Conservation (phyloP, 495 filamentous ascomycete species). For the Glonium stellatum region DNA sequence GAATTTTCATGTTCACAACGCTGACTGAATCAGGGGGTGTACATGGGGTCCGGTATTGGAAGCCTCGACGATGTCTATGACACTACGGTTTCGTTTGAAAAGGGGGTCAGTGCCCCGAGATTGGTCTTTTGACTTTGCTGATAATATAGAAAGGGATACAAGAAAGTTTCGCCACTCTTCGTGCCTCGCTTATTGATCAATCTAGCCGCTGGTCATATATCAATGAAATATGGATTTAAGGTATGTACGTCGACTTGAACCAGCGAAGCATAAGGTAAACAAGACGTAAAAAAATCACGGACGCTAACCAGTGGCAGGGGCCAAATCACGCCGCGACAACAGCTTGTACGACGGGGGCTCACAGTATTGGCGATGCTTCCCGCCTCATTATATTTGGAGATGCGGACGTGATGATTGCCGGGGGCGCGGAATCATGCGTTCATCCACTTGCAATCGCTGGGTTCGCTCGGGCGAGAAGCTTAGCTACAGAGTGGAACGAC, state of each 20-base stretch:
- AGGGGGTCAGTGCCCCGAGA: slow-evolving; percentile 47
- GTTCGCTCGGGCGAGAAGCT: slow-evolving; percentile 78
- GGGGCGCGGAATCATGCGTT: slow-evolving; percentile 90
- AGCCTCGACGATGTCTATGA: slow-evolving; percentile 84
- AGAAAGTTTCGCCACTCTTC: slow-evolving; percentile 86
- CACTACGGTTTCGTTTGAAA: slow-evolving; percentile 68
- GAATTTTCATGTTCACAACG: background rate
- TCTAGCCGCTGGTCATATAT: slow-evolving; percentile 86
- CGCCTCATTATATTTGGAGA: slow-evolving; percentile 86
- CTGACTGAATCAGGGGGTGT: slow-evolving; percentile 57
- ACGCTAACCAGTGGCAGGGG: slow-evolving; percentile 43
- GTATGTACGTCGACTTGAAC: slow-evolving; percentile 29
- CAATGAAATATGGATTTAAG: slow-evolving; percentile 85
- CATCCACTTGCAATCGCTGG: slow-evolving; percentile 89
- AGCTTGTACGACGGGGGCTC: slow-evolving; percentile 90
- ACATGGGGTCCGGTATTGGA: slow-evolving; percentile 92
- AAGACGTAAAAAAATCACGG: no score
- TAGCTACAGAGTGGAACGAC: slow-evolving; percentile 74
- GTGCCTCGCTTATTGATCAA: slow-evolving; percentile 91
- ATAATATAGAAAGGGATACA: slow-evolving; percentile 58
- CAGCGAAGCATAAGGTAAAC: no score
- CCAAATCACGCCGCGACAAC: slow-evolving; percentile 89
- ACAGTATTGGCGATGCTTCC: slow-evolving; percentile 86
- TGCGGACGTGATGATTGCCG: slow-evolving; percentile 90
- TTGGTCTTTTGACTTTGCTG: background rate